Evolutionary conservation across 2,329 filamentous ascomycete species (phyloP).

Genomic region (Fusarium solani-melongenae): DNA sequence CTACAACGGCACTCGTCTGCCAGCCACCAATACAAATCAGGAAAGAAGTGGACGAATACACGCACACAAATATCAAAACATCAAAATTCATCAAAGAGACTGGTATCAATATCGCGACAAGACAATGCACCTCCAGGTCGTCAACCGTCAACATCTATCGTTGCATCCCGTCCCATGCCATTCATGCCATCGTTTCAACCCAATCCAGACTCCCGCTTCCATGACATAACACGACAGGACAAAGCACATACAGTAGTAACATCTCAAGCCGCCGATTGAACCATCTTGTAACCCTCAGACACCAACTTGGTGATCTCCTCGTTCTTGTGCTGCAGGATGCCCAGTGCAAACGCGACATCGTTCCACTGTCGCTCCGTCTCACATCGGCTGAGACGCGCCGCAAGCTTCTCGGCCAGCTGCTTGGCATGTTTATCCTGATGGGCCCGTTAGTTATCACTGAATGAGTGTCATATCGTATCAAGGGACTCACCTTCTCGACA

Average conservation of each 20-base stretch:
- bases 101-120: conserved; percentile 36
- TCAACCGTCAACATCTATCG: conserved; percentile 37
- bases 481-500: conserved; percentile 85
- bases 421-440: conserved; percentile 93
- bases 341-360: conserved; percentile 92
- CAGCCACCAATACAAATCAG: not conserved
- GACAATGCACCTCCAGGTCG: conserved; percentile 8
- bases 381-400: conserved; percentile 84
- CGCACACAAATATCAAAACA: conserved; percentile 15
- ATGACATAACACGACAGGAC: conserved; percentile 4
- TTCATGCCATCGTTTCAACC: conserved; percentile 38
- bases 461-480: not conserved
- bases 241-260: conserved; percentile 2
- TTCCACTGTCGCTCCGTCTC: conserved; percentile 97
- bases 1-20: not conserved
- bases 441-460: conserved; percentile 29
- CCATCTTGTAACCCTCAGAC: conserved; percentile 78
- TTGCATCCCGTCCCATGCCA: conserved; percentile 33
- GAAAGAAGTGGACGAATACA: conserved; percentile 19
- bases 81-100: conserved; percentile 25
- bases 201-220: conserved; percentile 33
- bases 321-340: conserved; percentile 90
- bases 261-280: conserved; percentile 68
- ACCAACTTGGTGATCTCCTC: conserved; percentile 86
- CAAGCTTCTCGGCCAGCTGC: conserved; percentile 91